Evolutionary conservation across 371 early-diverging fungal genomes (phyloP).

Genomic region (Syncephalastrum racemosum): DNA sequence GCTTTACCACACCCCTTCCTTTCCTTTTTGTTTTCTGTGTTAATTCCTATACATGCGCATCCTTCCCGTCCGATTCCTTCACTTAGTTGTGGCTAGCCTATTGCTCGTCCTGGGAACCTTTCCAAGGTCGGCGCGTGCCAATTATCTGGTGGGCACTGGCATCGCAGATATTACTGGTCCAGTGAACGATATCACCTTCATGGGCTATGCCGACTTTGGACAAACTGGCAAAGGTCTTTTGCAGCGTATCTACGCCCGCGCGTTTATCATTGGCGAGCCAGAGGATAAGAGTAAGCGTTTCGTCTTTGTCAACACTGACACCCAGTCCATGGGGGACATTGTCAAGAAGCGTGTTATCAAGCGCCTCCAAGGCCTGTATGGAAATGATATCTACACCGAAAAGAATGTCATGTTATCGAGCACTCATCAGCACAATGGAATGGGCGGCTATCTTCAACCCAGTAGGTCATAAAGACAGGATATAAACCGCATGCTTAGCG

Average conservation of each 20-base stretch:
- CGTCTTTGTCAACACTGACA: conserved; percentile 59
- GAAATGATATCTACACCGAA: conserved; percentile 26
- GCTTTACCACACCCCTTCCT: too few species aligned
- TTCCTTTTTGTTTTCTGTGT: too few species aligned
- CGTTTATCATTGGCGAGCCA: conserved; percentile 48
- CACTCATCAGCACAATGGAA: conserved; percentile 64
- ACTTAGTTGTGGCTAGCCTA: too few species aligned
- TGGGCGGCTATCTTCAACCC: conserved; percentile 50
- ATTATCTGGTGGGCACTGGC: conserved; percentile 38
- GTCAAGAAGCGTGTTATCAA: conserved; percentile 38
- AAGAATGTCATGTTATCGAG: conserved; percentile 65
- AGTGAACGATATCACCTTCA: conserved; percentile 40
- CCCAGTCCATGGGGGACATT: conserved; percentile 40
- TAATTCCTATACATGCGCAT: too few species aligned
- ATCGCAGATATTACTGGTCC: conserved; percentile 51
- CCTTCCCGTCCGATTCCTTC: too few species aligned
- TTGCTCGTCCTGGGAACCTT: too few species aligned
- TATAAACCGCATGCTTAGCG: background rate
- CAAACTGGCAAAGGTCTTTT: conserved; percentile 59
- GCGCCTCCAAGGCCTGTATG: conserved; percentile 22
- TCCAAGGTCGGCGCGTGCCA: background rate
- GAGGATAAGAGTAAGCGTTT: conserved; percentile 24
- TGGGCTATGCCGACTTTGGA: conserved; percentile 58
- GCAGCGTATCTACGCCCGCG: conserved; percentile 53
- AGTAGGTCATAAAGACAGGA: conserved; percentile 21